phyloP scores from a whole-genome alignment of 169 alveolate species.

The Plasmodium sp. region DNA sequence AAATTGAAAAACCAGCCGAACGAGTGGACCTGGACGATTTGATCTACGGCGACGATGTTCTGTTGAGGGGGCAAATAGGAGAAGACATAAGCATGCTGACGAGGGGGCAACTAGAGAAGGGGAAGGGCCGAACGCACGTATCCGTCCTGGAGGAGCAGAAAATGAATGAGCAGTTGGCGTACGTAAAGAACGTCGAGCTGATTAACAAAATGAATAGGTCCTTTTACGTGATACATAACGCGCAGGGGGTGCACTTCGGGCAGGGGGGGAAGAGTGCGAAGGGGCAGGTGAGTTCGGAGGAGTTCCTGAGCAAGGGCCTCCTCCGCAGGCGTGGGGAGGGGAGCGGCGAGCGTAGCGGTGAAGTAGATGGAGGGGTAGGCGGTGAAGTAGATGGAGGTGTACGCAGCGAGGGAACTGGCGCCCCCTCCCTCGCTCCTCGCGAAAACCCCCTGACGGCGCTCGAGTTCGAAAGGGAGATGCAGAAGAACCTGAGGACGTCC shows the following conservation, averaged over 20 bases:
- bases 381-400: not conserved
- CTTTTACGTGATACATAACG: slow-evolving; percentile 7
- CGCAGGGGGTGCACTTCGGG: slow-evolving; percentile 24
- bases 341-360: not conserved
- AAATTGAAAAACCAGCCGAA: slow-evolving; percentile 23
- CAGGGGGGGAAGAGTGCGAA: not conserved
- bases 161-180: not conserved
- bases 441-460: not conserved
- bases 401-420: not conserved
- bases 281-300: not conserved
- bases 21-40: slow-evolving; percentile 11
- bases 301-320: slow-evolving; percentile 9
- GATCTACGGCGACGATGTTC: not conserved
- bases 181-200: slow-evolving; percentile 9
- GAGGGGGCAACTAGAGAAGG: not conserved
- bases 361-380: not conserved
- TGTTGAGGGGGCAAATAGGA: not conserved
- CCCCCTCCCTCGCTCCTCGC: not conserved
- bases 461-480: slow-evolving; percentile 40
- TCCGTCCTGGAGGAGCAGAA: slow-evolving; percentile 50
- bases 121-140: not conserved
- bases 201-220: slow-evolving; percentile 22
- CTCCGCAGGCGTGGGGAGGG: not conserved
- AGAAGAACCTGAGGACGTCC: slow-evolving; percentile 14
- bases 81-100: not conserved